Evolutionary conservation across 352 stramenopile genomes (phyloP).

Genomic region (Albugo candida): DNA sequence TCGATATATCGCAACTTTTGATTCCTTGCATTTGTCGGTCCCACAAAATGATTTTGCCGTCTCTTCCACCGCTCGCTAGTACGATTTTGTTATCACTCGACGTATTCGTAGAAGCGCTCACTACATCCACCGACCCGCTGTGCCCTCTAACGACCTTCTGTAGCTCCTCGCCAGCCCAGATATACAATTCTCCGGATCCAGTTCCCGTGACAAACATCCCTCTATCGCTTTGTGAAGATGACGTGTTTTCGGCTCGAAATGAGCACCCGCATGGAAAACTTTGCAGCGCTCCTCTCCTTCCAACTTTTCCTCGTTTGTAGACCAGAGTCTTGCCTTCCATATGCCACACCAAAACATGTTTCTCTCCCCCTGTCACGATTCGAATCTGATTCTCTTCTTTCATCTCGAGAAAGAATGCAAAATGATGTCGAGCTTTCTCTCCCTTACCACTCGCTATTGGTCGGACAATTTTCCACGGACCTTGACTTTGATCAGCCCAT

Average conservation of each 20-base stretch:
- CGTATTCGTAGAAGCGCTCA: constrained; percentile 6
- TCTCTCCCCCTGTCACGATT: constrained; percentile 8
- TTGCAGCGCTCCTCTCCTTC: constrained; percentile 3
- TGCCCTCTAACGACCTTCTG: constrained; percentile 30
- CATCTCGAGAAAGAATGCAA: constrained; percentile 1
- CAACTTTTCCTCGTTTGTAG: constrained; percentile 7
- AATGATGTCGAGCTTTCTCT: constrained; percentile 8
- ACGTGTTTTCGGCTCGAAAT: constrained; percentile 2
- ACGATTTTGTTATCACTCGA: constrained; percentile 1
- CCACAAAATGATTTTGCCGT: constrained; percentile 45
- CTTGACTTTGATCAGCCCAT: constrained; percentile 41
- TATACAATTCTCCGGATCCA: constrained; percentile 9
- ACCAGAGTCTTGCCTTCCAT: constrained; percentile 8
- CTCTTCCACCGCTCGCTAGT: constrained; percentile 46
- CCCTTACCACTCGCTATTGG: constrained; percentile 8
- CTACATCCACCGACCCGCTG: constrained; percentile 24
- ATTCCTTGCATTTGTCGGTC: constrained; percentile 11
- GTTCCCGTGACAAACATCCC: constrained; percentile 2
- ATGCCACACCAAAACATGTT: constrained; percentile 11
- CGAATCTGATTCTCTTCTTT: constrained; percentile 37
- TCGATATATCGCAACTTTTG: constrained; percentile 1
- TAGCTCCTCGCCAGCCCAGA: constrained; percentile 7
- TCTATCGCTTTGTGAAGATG: background rate
- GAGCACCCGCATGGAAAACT: constrained; percentile 5
- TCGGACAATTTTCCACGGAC: constrained; percentile 25